Conservation (phyloP, 2,329 filamentous ascomycete genomes). For the Blumeria graminis region DNA sequence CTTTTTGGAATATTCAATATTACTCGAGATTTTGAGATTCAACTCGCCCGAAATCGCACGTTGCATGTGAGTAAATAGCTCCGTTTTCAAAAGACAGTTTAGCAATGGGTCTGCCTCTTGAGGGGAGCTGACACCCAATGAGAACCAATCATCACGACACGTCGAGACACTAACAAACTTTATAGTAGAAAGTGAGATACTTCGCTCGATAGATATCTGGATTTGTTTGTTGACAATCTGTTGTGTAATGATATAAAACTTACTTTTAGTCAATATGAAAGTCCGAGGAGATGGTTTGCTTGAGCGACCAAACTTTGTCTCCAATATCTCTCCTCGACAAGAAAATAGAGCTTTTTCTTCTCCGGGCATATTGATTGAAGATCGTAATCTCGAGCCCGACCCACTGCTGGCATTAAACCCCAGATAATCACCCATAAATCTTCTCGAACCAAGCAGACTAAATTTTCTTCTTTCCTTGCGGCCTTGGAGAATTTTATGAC, state of each 20-base stretch:
- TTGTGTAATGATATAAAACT: constrained; percentile 77
- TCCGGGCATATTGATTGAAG: constrained; percentile 41
- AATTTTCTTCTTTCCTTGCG: constrained; percentile 81
- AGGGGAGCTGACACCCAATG: constrained; percentile 65
- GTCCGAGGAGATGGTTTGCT: constrained; percentile 79
- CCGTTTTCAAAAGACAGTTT: constrained; percentile 87
- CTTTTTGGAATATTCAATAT: constrained; percentile 93
- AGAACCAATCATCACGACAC: constrained; percentile 89
- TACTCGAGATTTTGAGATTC: constrained; percentile 59
- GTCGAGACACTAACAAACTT: constrained; percentile 67
- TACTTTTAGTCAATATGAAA: constrained; percentile 61
- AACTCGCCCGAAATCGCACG: constrained; percentile 52
- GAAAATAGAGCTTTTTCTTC: constrained; percentile 70
- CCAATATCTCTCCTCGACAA: constrained; percentile 67
- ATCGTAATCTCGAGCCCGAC: constrained; percentile 58
- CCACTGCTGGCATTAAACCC: constrained; percentile 63
- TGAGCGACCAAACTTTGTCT: constrained; percentile 88
- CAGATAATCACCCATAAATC: constrained; percentile 88
- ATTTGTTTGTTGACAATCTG: constrained; percentile 59
- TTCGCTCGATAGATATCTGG: constrained; percentile 57
- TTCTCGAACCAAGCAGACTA: constrained; percentile 72
- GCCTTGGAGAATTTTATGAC: constrained; percentile 56
- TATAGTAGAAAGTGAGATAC: constrained; percentile 65
- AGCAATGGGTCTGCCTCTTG: constrained; percentile 86
- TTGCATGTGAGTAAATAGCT: constrained; percentile 83